phyloP scores from a whole-genome alignment of 306 rosid species.

The Cicer yamashitae region DNA sequence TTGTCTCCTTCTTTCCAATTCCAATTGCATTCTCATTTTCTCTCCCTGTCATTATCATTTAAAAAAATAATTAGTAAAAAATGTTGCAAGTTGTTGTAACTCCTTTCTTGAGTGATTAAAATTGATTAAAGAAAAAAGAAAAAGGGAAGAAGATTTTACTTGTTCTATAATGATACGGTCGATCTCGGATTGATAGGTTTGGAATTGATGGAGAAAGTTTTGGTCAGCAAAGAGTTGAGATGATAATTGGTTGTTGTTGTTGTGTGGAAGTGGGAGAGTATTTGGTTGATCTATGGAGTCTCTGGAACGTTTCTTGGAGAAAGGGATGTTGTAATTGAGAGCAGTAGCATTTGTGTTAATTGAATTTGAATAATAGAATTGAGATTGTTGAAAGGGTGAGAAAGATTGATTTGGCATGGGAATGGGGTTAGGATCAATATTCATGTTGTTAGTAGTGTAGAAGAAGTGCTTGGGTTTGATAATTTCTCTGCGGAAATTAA shows the following conservation, averaged over 20 bases:
- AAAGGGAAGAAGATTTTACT: neutral
- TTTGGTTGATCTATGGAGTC: constrained; percentile 30
- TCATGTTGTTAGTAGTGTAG: constrained; percentile 30
- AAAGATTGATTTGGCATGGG: constrained; percentile 41
- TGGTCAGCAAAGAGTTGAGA: constrained; percentile 30
- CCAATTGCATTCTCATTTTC: constrained; percentile 59
- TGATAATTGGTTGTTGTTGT: constrained; percentile 9
- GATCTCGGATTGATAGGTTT: constrained; percentile 41
- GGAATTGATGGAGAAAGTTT: constrained; percentile 41
- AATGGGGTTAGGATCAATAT: neutral
- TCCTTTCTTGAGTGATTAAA: neutral
- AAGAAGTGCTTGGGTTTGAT: constrained; percentile 26
- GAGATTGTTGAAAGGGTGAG: constrained; percentile 42
- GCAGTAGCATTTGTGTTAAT: constrained; percentile 59
- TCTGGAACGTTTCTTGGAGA: constrained; percentile 49
- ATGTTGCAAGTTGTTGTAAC: too few species aligned
- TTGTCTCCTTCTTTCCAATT: constrained; percentile 56
- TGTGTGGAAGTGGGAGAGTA: constrained; percentile 37
- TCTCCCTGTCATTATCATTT: constrained; percentile 55
- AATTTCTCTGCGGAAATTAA: constrained; percentile 49
- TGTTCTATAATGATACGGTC: constrained; percentile 46
- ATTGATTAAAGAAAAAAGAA: neutral
- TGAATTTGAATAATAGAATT: constrained; percentile 37
- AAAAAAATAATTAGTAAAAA: neutral
- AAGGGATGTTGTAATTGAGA: constrained; percentile 49